These are phyloP conservation scores for Argentina anserina DNA, from an alignment of 306 rosid genomes.

Conservation along the genomic window DNA sequence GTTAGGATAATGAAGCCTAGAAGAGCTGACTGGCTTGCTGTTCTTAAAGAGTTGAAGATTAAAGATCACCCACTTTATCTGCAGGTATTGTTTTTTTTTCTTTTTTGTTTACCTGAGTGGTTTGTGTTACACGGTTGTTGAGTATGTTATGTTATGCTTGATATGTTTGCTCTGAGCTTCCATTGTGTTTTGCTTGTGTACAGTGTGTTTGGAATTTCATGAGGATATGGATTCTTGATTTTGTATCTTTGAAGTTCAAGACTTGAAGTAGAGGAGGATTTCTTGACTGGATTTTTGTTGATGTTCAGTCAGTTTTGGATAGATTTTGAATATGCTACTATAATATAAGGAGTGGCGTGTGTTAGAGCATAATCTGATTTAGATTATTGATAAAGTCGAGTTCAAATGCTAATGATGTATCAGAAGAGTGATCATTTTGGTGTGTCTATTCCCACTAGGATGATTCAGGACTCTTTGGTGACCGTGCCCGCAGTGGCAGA, in stretches of 20 bases:
- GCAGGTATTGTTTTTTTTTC: constrained; percentile 40
- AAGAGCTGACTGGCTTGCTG: constrained; percentile 82
- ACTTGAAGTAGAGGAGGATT: too few species aligned
- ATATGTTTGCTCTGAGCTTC: background rate
- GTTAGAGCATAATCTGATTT: background rate
- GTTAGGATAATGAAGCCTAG: constrained; percentile 69
- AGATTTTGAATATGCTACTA: background rate
- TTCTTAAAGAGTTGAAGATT: constrained; percentile 61
- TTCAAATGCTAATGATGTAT: background rate
- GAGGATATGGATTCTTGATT: background rate
- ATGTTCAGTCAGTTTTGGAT: background rate
- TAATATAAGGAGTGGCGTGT: background rate
- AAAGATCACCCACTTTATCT: constrained; percentile 62
- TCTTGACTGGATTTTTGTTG: background rate
- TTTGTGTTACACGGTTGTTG: too few species aligned
- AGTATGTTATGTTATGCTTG: background rate
- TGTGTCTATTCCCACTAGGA: background rate
- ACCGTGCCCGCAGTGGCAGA: background rate
- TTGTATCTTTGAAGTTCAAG: background rate
- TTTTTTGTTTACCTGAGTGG: background rate
- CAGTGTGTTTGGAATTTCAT: background rate
- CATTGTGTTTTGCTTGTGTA: constrained; percentile 8
- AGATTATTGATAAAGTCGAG: background rate
- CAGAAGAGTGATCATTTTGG: background rate
- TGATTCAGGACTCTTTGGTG: background rate